These are phyloP conservation scores for Hura crepitans DNA, from an alignment of 441 rosid species.

Conservation along the genomic window DNA sequence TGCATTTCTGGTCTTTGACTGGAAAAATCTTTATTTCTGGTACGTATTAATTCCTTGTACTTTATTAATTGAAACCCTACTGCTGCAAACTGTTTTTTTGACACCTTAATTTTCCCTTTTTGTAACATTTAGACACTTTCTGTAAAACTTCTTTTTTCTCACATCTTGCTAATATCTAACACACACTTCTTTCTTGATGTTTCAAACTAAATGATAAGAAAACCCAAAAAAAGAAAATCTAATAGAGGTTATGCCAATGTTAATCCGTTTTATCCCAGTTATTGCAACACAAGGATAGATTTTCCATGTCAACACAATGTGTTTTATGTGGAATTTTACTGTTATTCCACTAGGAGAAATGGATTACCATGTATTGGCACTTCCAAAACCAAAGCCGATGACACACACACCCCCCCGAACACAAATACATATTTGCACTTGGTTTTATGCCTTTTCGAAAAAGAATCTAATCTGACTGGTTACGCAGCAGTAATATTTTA, in stretches of 20 bases:
- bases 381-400: too few relatives aligned
- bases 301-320: not conserved
- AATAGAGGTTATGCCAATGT: too few relatives aligned
- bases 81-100: not conserved
- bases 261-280: too few relatives aligned
- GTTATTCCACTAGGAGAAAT: not conserved
- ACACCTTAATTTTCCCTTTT: not conserved
- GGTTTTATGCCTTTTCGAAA: too few relatives aligned
- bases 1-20: slow-evolving; percentile 85
- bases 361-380: not conserved
- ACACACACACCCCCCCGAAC: too few relatives aligned
- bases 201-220: not conserved
- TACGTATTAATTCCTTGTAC: slow-evolving; percentile 28
- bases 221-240: not conserved
- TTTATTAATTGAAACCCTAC: not conserved
- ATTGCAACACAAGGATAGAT: too few relatives aligned
- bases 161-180: too few relatives aligned
- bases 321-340: not conserved
- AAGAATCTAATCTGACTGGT: too few relatives aligned
- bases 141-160: too few relatives aligned
- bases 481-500: too few relatives aligned
- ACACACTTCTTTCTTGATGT: not conserved
- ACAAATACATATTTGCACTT: not conserved
- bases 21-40: slow-evolving; percentile 77
- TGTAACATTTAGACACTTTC: not conserved